Evolutionary conservation across 345 rosid species (phyloP).

Genomic region (Noccaea bulbosa): DNA sequence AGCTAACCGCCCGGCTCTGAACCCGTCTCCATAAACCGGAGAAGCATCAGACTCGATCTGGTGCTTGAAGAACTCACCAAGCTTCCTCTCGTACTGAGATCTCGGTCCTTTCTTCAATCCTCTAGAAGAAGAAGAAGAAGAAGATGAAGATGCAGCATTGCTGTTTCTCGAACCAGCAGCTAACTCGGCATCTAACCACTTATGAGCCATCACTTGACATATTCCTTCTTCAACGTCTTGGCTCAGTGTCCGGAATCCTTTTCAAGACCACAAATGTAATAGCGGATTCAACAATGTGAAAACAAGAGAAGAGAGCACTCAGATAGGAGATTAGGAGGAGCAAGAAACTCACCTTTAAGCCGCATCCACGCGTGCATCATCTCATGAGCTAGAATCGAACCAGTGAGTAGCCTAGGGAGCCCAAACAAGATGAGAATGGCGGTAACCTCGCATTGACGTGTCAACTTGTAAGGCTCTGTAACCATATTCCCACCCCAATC

Average conservation of each 20-base stretch:
- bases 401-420: slow-evolving; percentile 95
- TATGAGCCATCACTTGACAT: slow-evolving; percentile 94
- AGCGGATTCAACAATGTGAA: slow-evolving; percentile 21
- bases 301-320: slow-evolving; percentile 1
- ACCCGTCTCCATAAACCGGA: slow-evolving; percentile 90
- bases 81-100: slow-evolving; percentile 79
- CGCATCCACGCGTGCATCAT: slow-evolving; percentile 99
- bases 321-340: background rate
- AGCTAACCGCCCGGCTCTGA: slow-evolving; percentile 69
- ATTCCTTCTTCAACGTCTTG: slow-evolving; percentile 98
- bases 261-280: slow-evolving; percentile 30
- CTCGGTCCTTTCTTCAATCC: slow-evolving; percentile 53
- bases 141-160: slow-evolving; percentile 50
- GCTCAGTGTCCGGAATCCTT: slow-evolving; percentile 76
- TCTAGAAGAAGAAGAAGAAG: slow-evolving; percentile 53
- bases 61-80: slow-evolving; percentile 89
- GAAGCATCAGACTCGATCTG: slow-evolving; percentile 89
- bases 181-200: slow-evolving; percentile 83
- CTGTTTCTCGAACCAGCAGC: slow-evolving; percentile 47
- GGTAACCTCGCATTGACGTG: slow-evolving; percentile 86
- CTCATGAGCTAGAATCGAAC: slow-evolving; percentile 95
- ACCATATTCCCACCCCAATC: slow-evolving; percentile 60
- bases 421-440: slow-evolving; percentile 96
- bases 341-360: slow-evolving; percentile 63
- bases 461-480: slow-evolving; percentile 81